These are phyloP conservation scores for Apophysomyces trapeziformis DNA, from an alignment of 371 early-diverging fungal genomes.

Conservation along the genomic window DNA sequence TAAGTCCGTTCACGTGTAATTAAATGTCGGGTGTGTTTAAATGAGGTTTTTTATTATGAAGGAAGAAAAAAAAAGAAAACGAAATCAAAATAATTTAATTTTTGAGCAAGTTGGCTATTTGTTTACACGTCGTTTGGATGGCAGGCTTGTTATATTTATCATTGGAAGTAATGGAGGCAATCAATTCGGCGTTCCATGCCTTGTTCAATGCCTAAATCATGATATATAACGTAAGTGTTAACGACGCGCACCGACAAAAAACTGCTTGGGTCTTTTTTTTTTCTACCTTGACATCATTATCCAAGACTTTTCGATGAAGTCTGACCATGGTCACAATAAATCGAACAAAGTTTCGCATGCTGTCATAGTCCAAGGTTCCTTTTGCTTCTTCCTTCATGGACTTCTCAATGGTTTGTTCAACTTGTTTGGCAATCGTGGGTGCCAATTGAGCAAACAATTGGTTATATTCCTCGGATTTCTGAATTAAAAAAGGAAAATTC, in stretches of 20 bases:
- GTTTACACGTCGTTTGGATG: conserved; percentile 25
- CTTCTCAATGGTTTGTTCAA: conserved; percentile 27
- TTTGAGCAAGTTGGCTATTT: conserved; percentile 7
- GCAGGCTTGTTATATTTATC: conserved; percentile 32
- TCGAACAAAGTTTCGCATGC: conserved; percentile 34
- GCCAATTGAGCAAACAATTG: conserved; percentile 26
- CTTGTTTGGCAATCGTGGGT: conserved; percentile 33
- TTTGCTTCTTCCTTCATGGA: conserved; percentile 25
- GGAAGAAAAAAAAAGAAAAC: not conserved
- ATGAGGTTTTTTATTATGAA: not conserved
- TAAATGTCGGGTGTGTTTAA: too few species aligned
- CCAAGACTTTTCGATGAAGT: conserved; percentile 34
- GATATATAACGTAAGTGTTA: not conserved
- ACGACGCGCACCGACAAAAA: not conserved
- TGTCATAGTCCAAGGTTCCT: conserved; percentile 26
- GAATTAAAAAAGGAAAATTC: conserved; percentile 21
- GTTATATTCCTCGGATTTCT: conserved; percentile 46
- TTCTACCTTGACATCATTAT: conserved; percentile 33
- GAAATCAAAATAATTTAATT: conserved; percentile 1
- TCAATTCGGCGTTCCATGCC: conserved; percentile 33
- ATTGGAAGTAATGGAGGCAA: conserved; percentile 22
- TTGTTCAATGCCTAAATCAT: conserved; percentile 21
- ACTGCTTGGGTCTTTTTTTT: too few species aligned
- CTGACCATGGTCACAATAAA: conserved; percentile 30
- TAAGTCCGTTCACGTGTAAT: not conserved